These are phyloP conservation scores for Thelephora aurantiotincta DNA, from an alignment of 768 basidiomycete genomes.

Conservation along the genomic window DNA sequence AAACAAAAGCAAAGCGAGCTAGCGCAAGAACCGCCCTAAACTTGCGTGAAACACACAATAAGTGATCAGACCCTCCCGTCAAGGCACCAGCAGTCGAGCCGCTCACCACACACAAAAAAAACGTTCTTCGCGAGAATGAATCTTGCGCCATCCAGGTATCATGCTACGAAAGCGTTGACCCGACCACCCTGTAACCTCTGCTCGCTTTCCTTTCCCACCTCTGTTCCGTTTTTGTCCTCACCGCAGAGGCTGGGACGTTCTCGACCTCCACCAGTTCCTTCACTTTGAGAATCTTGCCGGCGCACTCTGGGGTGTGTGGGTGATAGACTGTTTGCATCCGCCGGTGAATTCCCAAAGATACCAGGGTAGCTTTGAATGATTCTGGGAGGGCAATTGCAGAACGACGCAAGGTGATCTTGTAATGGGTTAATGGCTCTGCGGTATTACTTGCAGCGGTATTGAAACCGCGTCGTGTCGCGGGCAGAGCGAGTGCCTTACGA, in stretches of 20 bases:
- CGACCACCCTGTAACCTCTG: constrained; percentile 50
- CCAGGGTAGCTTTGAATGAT: constrained; percentile 56
- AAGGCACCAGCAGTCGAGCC: too few species aligned
- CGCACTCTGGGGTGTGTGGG: constrained; percentile 53
- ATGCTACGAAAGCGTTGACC: constrained; percentile 14
- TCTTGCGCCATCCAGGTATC: constrained; percentile 4
- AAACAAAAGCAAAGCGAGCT: too few species aligned
- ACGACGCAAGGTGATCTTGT: constrained; percentile 78
- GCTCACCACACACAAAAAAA: too few species aligned
- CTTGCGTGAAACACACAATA: too few species aligned
- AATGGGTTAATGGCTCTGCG: constrained; percentile 45
- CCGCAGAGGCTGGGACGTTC: constrained; percentile 59
- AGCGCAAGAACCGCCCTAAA: too few species aligned
- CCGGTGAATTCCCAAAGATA: constrained; percentile 72
- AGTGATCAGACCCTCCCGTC: too few species aligned
- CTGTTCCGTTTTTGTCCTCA: constrained; percentile 60
- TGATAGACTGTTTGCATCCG: constrained; percentile 81
- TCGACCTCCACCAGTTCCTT: constrained; percentile 86
- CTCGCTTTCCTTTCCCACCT: constrained; percentile 48
- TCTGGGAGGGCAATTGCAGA: constrained; percentile 76
- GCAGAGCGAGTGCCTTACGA: neutral
- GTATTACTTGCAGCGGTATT: neutral
- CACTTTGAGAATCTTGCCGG: constrained; percentile 75
- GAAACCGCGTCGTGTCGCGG: neutral
- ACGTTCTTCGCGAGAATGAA: neutral